A percentile compares a stretch with the other conserved stretches of the same genome.
Conservation (phyloP, 148 eudicot species). For the Persicaria maculosa region DNA sequence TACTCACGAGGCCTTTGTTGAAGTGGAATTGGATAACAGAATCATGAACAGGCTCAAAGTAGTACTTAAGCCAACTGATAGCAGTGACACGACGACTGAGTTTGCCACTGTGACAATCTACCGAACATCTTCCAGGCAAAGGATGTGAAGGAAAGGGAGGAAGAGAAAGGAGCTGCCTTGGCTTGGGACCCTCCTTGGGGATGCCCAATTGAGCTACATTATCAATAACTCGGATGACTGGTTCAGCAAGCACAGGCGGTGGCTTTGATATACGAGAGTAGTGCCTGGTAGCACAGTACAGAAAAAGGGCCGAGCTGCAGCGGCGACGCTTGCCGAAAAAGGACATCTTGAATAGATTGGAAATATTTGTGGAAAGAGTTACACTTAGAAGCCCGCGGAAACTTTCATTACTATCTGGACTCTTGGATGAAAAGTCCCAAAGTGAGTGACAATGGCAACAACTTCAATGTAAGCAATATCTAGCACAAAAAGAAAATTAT, state of each 20-base stretch:
- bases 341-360: neutral
- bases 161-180: conserved; percentile 65
- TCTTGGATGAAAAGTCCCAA: too few species aligned
- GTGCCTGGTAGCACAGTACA: conserved; percentile 17
- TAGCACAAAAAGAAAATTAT: too few species aligned
- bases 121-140: conserved; percentile 52
- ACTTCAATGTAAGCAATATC: too few species aligned
- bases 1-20: conserved; percentile 75
- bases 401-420: neutral
- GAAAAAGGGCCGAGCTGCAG: neutral
- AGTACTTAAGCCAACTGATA: conserved; percentile 83
- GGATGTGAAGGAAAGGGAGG: conserved; percentile 76
- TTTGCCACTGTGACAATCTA: conserved; percentile 25
- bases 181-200: conserved; percentile 72
- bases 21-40: conserved; percentile 62
- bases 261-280: conserved; percentile 52
- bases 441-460: too few species aligned
- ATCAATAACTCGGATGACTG: conserved; percentile 56
- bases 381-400: neutral
- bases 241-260: conserved; percentile 34
- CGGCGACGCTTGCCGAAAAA: neutral
- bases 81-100: conserved; percentile 46
- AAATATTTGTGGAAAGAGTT: neutral
- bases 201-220: conserved; percentile 52
- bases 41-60: conserved; percentile 53